phyloP scores from a whole-genome alignment of 73 alveolate genomes.

The Paraurostyla sp. region DNA sequence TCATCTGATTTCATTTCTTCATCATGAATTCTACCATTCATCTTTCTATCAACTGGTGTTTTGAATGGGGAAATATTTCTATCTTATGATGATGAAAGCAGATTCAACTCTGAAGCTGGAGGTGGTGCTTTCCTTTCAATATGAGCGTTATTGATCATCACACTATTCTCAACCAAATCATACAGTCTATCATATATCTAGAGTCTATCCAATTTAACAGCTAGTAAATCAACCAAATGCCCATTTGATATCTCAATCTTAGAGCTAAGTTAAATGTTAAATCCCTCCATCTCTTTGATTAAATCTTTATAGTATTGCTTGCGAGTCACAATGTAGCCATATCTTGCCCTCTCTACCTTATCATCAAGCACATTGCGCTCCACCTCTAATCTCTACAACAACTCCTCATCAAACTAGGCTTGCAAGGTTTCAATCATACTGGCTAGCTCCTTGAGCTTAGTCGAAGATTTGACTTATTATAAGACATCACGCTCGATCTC shows the following conservation, averaged over 20 bases:
- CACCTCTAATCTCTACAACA: background rate
- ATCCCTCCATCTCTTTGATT: slow-evolving; percentile 18
- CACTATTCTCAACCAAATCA: background rate
- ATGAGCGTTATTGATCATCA: background rate
- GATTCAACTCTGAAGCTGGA: background rate
- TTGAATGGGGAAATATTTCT: background rate
- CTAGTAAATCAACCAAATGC: background rate
- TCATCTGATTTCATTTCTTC: too few relatives aligned
- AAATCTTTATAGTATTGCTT: background rate
- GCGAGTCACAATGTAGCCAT: background rate
- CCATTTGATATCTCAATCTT: background rate
- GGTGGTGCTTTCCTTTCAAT: slow-evolving; percentile 18
- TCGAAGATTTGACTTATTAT: background rate
- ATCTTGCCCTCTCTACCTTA: background rate
- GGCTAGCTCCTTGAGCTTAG: background rate
- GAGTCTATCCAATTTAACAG: background rate
- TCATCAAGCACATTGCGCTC: slow-evolving; percentile 10
- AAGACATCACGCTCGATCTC: slow-evolving; percentile 6
- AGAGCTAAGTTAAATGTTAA: background rate
- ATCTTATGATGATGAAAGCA: background rate
- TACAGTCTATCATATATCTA: slow-evolving; percentile 15
- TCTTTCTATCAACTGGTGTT: background rate
- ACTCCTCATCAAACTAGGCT: slow-evolving; percentile 30
- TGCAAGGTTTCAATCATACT: slow-evolving; percentile 6
- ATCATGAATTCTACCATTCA: background rate